phyloP scores from a whole-genome alignment of 1,284 basidiomycete genomes.

The Earliella scabrosa region DNA sequence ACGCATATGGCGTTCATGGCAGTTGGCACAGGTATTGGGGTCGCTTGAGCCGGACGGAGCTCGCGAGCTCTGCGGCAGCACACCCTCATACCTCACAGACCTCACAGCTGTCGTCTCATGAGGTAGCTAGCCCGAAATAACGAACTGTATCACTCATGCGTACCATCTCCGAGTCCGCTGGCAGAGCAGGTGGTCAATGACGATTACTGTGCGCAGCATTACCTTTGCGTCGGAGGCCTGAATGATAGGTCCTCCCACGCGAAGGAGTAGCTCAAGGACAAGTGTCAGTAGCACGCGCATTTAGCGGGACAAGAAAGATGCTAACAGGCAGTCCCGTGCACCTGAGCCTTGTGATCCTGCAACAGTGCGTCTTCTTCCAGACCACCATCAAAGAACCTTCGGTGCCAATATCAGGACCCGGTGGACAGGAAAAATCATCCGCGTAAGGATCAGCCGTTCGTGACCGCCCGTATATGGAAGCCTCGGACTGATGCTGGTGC shows the following conservation, averaged over 20 bases:
- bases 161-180: background rate
- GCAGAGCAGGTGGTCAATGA: constrained; percentile 16
- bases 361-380: constrained; percentile 5
- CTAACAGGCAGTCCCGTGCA: constrained; percentile 8
- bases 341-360: constrained; percentile 12
- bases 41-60: constrained; percentile 7
- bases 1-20: background rate
- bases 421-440: constrained; percentile 3
- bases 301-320: background rate
- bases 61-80: constrained; percentile 13
- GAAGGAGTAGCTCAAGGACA: background rate
- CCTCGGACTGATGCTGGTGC: background rate
- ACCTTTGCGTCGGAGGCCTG: background rate
- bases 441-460: constrained; percentile 7
- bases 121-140: background rate
- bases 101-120: too few relatives aligned
- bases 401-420: constrained; percentile 9
- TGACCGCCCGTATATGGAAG: constrained; percentile 7
- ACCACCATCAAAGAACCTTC: constrained; percentile 9
- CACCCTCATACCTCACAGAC: constrained; percentile 1
- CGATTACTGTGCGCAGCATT: constrained; percentile 3
- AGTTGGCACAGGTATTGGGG: background rate
- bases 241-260: background rate
- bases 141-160: background rate
- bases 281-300: background rate